Evolutionary conservation across 495 filamentous ascomycete species (phyloP).

Genomic region (Neurospora sp.): DNA sequence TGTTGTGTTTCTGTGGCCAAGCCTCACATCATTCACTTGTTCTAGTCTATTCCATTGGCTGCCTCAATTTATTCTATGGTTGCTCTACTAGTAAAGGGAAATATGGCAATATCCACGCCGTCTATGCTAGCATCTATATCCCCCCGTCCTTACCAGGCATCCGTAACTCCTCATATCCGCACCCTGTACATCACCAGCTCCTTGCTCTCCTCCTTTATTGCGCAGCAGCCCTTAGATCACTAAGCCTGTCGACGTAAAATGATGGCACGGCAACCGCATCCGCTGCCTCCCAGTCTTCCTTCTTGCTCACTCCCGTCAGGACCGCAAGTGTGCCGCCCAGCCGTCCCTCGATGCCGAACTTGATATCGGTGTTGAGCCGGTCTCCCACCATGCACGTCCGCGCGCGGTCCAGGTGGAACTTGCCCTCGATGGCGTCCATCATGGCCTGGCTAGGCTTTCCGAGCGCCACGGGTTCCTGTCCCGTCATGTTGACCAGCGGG

Average conservation of each 20-base stretch:
- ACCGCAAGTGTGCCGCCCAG: constrained; percentile 88
- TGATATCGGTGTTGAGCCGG: constrained; percentile 88
- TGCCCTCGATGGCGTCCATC: constrained; percentile 98
- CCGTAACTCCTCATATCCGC: not conserved
- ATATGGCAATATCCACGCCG: not conserved
- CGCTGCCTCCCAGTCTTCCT: constrained; percentile 64
- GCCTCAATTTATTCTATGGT: not conserved
- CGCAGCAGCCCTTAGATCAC: constrained; percentile 50
- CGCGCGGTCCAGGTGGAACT: constrained; percentile 75
- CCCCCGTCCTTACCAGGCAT: not conserved
- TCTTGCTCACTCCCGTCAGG: constrained; percentile 77
- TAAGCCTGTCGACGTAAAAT: constrained; percentile 72
- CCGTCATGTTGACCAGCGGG: constrained; percentile 66
- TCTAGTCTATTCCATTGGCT: not conserved
- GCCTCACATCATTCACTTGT: not conserved
- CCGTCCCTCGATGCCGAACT: constrained; percentile 84
- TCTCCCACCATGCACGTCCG: constrained; percentile 95
- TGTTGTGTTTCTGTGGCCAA: not conserved
- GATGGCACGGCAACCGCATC: constrained; percentile 53
- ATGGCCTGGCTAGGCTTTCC: constrained; percentile 97
- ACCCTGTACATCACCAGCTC: not conserved
- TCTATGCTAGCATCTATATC: not conserved
- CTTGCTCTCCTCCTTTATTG: constrained; percentile 1
- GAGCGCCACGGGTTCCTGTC: constrained; percentile 59
- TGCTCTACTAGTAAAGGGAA: not conserved